Base-by-base conservation (phyloP, 352 stramenopile species). In the Phytopythium helicoides region DNA sequence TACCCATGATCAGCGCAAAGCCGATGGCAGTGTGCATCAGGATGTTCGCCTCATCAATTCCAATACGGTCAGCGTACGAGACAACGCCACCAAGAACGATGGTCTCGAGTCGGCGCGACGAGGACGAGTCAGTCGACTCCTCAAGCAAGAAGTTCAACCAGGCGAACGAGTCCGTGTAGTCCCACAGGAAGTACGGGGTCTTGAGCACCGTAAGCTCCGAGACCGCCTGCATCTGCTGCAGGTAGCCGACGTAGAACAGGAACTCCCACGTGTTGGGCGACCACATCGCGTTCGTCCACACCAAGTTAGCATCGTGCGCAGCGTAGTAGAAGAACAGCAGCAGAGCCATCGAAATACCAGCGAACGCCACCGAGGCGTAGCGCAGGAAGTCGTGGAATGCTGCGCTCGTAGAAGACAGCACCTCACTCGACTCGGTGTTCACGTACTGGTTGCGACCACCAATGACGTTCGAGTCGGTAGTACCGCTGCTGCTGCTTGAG, bases 211-310 rank as follows among this genome's bases (percentile, higher is more conserved):
- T 87, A 18, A 86, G 62, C 33, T 86, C 62, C 22, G 80, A 90
- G 0, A 83, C 46, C 4, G 75, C 68, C 31, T 71, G 60, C 66
- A 92, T 81, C 28, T 87, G 76, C 64, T 92, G 81, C 50, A 92
- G 56, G 57, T 85, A 86, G n/a, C 58, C 70, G 15, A 79, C 66
- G 58, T 86, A 88, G 15, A 82, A 64, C 23, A 83, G 58, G 47
- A 87, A 81, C 56, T 91, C 81, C 81, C 81, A 91, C 15, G 78
- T 81, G 54, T 92, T 92, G 2, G 81, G 81, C 35, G 76, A 81
- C 77, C 74, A 88, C 18, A 66, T 39, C 6, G 71, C 28, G 23
- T 66, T 84, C 10, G 64, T 64, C 66, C 61, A 84, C 26, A 73
- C 54, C 15, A 73, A 48, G 33, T 70, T 62, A 5, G 60, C 47